Conservation (phyloP, 495 filamentous ascomycete genomes). For the Penicillium lividum region DNA sequence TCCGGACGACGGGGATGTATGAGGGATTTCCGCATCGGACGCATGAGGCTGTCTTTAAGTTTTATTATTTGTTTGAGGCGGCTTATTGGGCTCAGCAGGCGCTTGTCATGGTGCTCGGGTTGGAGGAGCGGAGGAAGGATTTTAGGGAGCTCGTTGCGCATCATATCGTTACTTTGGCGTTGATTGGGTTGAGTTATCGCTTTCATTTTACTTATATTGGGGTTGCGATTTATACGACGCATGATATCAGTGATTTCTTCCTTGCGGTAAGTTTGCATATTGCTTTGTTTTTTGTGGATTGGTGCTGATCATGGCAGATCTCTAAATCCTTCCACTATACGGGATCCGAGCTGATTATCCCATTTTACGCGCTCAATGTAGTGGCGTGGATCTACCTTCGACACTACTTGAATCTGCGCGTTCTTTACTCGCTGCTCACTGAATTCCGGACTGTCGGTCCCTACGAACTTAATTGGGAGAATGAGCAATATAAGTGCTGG, state of each 20-base stretch:
- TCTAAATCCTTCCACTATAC: conserved; percentile 89
- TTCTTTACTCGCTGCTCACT: conserved; percentile 73
- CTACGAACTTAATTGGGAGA: conserved; percentile 76
- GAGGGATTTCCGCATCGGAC: conserved; percentile 77
- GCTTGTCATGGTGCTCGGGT: conserved; percentile 74
- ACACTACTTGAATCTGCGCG: conserved; percentile 81
- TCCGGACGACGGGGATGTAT: conserved; percentile 81
- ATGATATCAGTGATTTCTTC: conserved; percentile 92
- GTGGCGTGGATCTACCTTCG: conserved; percentile 81
- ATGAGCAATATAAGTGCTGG: conserved; percentile 70
- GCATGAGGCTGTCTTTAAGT: conserved; percentile 78
- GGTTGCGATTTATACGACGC: conserved; percentile 84
- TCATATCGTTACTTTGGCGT: conserved; percentile 77
- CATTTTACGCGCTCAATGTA: conserved; percentile 78
- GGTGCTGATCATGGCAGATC: conserved; percentile 47
- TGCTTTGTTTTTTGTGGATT: neutral
- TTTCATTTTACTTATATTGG: conserved; percentile 96
- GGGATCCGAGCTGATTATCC: conserved; percentile 65
- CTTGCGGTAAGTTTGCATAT: conserved; percentile 65
- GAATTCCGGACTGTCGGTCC: conserved; percentile 80
- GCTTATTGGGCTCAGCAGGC: conserved; percentile 91
- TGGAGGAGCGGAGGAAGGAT: conserved; percentile 89
- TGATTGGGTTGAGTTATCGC: conserved; percentile 82
- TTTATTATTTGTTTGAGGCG: conserved; percentile 89
- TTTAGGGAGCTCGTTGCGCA: conserved; percentile 85